Evolutionary conservation across 2,329 filamentous ascomycete genomes (phyloP), one percentile per base, ranked within the genome.

Genomic region (Colletotrichum sublineola): DNA sequence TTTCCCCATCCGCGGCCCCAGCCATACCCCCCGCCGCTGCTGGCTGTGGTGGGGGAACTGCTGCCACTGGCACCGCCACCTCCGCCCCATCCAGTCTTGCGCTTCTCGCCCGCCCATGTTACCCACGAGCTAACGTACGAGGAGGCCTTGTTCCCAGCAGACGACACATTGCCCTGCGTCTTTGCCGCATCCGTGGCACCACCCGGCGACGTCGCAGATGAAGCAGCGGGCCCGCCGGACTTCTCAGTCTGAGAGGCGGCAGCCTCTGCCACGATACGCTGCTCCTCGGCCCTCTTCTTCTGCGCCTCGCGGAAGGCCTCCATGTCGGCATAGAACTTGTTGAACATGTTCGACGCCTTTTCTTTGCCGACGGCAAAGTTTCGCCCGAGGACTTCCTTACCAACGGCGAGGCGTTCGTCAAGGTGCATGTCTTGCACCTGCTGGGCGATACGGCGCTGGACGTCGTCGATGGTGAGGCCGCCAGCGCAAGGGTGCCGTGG

Each of bases 371-470:
- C 94, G 5, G 94, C 93, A n/a, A 98, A 81, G 77, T 97, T 95
- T 73, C 95, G 92, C n/a, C 94, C 94, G 2, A 98, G 86, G 0
- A 92, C 93, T 80, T 98, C 96, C 67, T 91, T 90, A 11, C 95
- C 93, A 73, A 94, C 92, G 0, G 93, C 92, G 71, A 98, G 91
- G 11, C 94, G 90, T 80, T 98, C 96, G 80, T 99, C 96, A 2
- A 98, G 88, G 80, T 98, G 95, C 61, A 98, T 88, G 73, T 98
- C 96, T 75, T 96, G 93, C 62, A 99, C 94, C 82, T 98, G 96
- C 80, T 97, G 93, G 46, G 94, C 91, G 44, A 99, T 88, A 33
- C 96, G 89, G 63, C 96, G 90, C 80, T 98, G 96, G 15, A 99
- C 92, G 80, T 99, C 96, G 76, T 98, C 96, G 74, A 99, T 95